Conservation (phyloP, 2,329 filamentous ascomycete species). For the Rugonectria rugulosa region DNA sequence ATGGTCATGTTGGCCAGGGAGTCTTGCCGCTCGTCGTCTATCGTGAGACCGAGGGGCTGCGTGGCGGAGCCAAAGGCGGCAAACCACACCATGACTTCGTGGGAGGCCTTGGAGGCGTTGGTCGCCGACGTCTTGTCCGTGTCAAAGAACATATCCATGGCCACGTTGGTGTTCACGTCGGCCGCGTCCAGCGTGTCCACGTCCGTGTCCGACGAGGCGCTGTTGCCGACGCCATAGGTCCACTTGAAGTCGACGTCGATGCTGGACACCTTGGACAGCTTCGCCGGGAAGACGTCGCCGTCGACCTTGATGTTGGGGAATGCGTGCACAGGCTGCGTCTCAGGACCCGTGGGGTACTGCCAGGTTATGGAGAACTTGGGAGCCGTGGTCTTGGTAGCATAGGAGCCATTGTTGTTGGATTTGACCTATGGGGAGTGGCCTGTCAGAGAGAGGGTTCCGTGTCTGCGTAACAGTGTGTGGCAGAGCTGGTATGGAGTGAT, state of each 20-base stretch:
- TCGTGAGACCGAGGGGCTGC: constrained; percentile 54
- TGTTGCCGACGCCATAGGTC: constrained; percentile 58
- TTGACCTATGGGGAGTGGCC: constrained; percentile 50
- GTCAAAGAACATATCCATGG: constrained; percentile 66
- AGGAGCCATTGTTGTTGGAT: constrained; percentile 58
- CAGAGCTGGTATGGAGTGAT: constrained; percentile 5
- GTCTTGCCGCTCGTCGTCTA: constrained; percentile 34
- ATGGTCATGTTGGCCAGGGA: constrained; percentile 45
- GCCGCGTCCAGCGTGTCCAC: constrained; percentile 42
- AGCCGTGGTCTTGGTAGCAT: constrained; percentile 53
- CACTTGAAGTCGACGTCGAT: constrained; percentile 57
- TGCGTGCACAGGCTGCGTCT: constrained; percentile 58
- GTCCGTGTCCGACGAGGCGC: constrained; percentile 45
- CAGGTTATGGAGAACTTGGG: constrained; percentile 62
- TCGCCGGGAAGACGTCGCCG: constrained; percentile 51
- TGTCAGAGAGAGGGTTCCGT: neutral
- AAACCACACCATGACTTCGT: constrained; percentile 67
- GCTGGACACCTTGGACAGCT: constrained; percentile 41
- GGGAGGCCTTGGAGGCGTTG: constrained; percentile 51
- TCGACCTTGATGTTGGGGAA: constrained; percentile 62
- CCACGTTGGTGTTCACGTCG: constrained; percentile 62
- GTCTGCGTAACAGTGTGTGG: neutral
- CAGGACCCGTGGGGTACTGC: constrained; percentile 54
- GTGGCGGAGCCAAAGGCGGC: constrained; percentile 54
- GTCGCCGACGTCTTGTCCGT: constrained; percentile 48